Evolutionary conservation across 208 protist genomes (phyloP), one percentile per base, ranked within the genome.

Genomic region (Acanthamoeba sp.): DNA sequence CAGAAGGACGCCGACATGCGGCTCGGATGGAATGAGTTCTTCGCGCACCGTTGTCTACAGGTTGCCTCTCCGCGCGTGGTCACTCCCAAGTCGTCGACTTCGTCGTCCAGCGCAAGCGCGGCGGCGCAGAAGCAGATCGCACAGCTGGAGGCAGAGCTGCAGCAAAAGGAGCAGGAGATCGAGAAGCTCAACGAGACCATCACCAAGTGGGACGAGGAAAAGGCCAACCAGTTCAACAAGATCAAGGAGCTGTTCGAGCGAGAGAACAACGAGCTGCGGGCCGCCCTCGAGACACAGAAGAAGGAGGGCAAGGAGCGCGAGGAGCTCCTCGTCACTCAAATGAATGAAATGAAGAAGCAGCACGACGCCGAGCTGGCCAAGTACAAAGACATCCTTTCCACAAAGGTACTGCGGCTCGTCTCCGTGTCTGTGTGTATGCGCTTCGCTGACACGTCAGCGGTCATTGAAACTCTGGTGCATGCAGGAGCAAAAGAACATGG

Each of bases 281-380:
- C 29, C 3, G 38, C 34, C 36, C 71, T 82, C 7, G 40, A 27
- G 36, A 48, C 34, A 1, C 71, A 50, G 22, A 82, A 48, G 20
- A 40, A 27, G 36, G 71, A 40, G 40, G 34, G 71, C 36, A 82
- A 82, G 71, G 71, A 82, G 38, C 71, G 71, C 71, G 71, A 82
- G 71, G 71, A 82, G 71, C 71, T 82, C 40, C 71, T 82, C 22
- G 71, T 82, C 38, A 82, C 71, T 6, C 71, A 82, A 24, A 82
- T 82, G 71, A 82, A 45, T 38, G 71, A 82, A 20, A 82, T 82
- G 71, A 82, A 82, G 71, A 82, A 82, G 71, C 71, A 82, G 38
- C 71, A 82, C 38, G 27, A 32, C 20, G 71, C 71, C 24, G 71
- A 82, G 71, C 14, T 82, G 71, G 29, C 71, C 71, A 48, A 6